These are phyloP conservation scores for Dipteronia dyeriana DNA, from an alignment of 345 rosid genomes.

Conservation along the genomic window DNA sequence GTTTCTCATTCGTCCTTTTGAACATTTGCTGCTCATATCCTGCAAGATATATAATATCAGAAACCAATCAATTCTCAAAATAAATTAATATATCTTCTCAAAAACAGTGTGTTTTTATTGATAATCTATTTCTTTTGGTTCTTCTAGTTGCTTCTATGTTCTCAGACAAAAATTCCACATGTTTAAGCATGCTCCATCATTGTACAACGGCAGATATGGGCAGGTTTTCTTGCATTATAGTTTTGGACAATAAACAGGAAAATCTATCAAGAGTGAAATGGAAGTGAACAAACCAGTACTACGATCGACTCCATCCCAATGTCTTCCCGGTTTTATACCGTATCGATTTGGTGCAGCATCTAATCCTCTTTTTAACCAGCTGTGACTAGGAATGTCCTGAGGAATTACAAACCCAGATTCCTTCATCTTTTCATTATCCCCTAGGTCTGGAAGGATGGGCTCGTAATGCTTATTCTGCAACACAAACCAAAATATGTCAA, in stretches of 20 bases:
- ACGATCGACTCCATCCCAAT: constrained; percentile 98
- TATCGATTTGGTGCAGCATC: constrained; percentile 85
- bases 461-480: constrained; percentile 63
- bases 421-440: constrained; percentile 84
- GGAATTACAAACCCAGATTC: constrained; percentile 90
- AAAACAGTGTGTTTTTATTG: not conserved
- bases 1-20: constrained; percentile 63
- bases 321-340: constrained; percentile 91
- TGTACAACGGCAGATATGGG: not conserved
- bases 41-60: constrained; percentile 24
- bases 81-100: not conserved
- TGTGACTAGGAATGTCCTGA: constrained; percentile 74
- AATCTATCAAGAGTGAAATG: not conserved
- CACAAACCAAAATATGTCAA: constrained; percentile 11
- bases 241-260: not conserved
- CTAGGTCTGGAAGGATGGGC: constrained; percentile 60
- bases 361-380: constrained; percentile 81
- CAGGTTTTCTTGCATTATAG: not conserved
- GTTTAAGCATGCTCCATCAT: too few species aligned
- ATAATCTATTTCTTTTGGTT: not conserved
- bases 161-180: too few species aligned
- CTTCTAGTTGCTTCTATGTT: too few species aligned
- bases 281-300: constrained; percentile 63
- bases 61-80: not conserved
- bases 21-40: constrained; percentile 80